phyloP scores from a whole-genome alignment of 805 yeast species.

The Kockiozyma suomiensis region DNA sequence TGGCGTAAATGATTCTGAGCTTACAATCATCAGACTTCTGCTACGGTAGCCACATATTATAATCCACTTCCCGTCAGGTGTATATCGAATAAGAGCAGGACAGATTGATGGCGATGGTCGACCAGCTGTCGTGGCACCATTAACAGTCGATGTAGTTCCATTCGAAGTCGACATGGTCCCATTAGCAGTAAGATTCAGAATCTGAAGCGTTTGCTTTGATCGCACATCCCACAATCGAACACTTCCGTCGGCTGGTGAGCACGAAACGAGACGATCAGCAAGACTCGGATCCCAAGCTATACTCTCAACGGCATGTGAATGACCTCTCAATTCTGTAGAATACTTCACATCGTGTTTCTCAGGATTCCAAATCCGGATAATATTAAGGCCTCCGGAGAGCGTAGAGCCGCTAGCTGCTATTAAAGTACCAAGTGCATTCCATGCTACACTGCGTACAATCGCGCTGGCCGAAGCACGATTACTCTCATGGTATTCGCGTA shows the following conservation, averaged over 20 bases:
- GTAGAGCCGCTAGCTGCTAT: slow-evolving; percentile 21
- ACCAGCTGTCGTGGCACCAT: slow-evolving; percentile 35
- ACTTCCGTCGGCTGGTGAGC: slow-evolving; percentile 49
- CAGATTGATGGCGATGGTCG: slow-evolving; percentile 8
- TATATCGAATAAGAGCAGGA: slow-evolving; percentile 9
- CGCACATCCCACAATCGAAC: slow-evolving; percentile 53
- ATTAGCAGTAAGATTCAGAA: not conserved
- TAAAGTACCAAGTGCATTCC: slow-evolving; percentile 32
- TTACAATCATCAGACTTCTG: not conserved
- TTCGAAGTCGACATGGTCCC: not conserved
- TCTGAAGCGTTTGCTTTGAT: slow-evolving; percentile 38
- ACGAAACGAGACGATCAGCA: slow-evolving; percentile 52
- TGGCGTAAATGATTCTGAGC: not conserved
- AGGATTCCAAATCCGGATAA: slow-evolving; percentile 43
- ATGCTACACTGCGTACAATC: slow-evolving; percentile 16
- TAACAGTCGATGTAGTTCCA: not conserved
- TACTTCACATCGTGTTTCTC: slow-evolving; percentile 43
- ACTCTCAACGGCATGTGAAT: slow-evolving; percentile 46
- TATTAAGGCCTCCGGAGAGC: not conserved
- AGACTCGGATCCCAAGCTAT: slow-evolving; percentile 55
- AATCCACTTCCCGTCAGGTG: slow-evolving; percentile 25
- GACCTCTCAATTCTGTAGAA: slow-evolving; percentile 48
- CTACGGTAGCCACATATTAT: not conserved
- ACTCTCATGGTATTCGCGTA: slow-evolving; percentile 15
- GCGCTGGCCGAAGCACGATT: slow-evolving; percentile 1